Evolutionary conservation across 441 rosid genomes (phyloP).

Genomic region (Codiaeum variegatum): DNA sequence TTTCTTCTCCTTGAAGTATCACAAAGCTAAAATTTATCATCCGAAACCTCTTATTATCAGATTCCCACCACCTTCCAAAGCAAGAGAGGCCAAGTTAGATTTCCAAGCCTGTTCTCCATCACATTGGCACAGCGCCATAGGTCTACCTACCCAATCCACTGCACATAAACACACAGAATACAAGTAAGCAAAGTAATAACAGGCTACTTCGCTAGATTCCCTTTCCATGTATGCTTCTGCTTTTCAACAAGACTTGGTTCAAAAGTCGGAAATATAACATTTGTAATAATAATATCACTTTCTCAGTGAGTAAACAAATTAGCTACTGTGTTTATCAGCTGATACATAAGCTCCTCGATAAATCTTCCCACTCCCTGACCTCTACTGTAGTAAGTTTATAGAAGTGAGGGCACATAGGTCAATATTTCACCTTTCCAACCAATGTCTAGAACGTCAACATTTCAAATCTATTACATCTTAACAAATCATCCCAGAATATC

Average conservation of each 20-base stretch:
- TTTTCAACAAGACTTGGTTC: constrained; percentile 1
- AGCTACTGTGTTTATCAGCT: not conserved
- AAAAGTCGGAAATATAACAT: not conserved
- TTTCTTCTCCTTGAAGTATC: not conserved
- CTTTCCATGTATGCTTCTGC: not conserved
- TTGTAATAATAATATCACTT: not conserved
- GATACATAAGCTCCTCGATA: not conserved
- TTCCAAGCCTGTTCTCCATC: not conserved
- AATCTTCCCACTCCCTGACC: not conserved
- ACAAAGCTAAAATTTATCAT: not conserved
- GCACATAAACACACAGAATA: not conserved
- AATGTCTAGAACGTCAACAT: not conserved
- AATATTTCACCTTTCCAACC: not conserved
- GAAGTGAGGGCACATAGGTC: not conserved
- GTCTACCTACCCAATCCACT: not conserved
- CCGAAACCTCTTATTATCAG: not conserved
- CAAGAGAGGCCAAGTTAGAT: not conserved
- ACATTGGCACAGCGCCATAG: not conserved
- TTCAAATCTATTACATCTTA: not conserved
- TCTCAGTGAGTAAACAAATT: not conserved
- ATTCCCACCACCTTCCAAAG: not conserved
- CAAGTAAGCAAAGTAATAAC: not conserved
- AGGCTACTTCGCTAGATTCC: not conserved
- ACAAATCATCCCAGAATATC: not conserved
- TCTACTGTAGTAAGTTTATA: not conserved